Evolutionary conservation across 345 rosid genomes (phyloP).

Genomic region (Salix viminalis): DNA sequence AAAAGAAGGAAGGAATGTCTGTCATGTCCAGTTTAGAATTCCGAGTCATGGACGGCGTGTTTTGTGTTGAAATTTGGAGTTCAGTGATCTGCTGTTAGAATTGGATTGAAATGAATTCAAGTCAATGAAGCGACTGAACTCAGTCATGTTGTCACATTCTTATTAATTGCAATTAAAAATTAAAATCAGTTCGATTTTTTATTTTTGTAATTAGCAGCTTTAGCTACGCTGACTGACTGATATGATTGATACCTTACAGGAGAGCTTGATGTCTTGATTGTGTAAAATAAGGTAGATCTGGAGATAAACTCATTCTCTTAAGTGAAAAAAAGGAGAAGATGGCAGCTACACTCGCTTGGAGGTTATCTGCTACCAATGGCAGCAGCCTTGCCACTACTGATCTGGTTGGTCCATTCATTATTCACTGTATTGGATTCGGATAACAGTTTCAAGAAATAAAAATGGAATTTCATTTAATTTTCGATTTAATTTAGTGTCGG

Average conservation of each 20-base stretch:
- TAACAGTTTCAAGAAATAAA: not conserved
- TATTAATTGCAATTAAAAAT: not conserved
- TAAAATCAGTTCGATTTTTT: not conserved
- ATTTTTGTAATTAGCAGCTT: not conserved
- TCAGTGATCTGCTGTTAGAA: not conserved
- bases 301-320: constrained; percentile 28
- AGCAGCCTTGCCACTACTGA: constrained; percentile 63
- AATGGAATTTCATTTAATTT: not conserved
- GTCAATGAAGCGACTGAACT: not conserved
- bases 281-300: constrained; percentile 50
- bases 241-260: constrained; percentile 41
- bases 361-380: constrained; percentile 73
- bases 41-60: not conserved
- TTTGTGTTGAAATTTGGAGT: not conserved
- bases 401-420: constrained; percentile 33
- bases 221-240: constrained; percentile 21
- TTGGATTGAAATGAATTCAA: not conserved
- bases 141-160: not conserved
- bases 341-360: constrained; percentile 89
- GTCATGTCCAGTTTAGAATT: not conserved
- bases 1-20: not conserved
- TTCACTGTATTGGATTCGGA: not conserved
- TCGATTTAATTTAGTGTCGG: not conserved
- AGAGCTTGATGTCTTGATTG: constrained; percentile 61
- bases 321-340: constrained; percentile 37